A percentile compares a stretch with the other conserved stretches of the same genome.
These are phyloP conservation scores for Paecilomyces dactylethromorphus DNA, from an alignment of 2,329 filamentous ascomycete species.

Conservation along the genomic window DNA sequence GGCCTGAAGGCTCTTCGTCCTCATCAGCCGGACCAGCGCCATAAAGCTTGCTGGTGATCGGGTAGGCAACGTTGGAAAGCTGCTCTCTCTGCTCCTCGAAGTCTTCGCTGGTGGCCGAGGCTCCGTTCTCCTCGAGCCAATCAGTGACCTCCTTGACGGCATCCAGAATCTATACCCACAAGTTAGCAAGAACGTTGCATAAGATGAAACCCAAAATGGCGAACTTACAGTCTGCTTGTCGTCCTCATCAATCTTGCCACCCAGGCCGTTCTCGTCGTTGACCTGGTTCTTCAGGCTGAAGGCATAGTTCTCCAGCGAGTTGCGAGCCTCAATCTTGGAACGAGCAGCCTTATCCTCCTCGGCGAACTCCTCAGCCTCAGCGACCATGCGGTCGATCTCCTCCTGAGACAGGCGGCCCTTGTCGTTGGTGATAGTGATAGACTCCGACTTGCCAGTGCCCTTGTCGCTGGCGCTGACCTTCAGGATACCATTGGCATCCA, in stretches of 20 bases:
- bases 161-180: slow-evolving; percentile 61
- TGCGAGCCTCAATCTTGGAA: slow-evolving; percentile 93
- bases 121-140: slow-evolving; percentile 94
- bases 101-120: slow-evolving; percentile 80
- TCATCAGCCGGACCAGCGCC: slow-evolving; percentile 56
- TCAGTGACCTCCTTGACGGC: slow-evolving; percentile 95
- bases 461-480: slow-evolving; percentile 96
- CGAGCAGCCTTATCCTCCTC: slow-evolving; percentile 98
- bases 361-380: slow-evolving; percentile 96
- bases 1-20: slow-evolving; percentile 62
- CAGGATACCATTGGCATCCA: slow-evolving; percentile 97
- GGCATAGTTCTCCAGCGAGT: slow-evolving; percentile 97
- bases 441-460: slow-evolving; percentile 95
- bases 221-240: slow-evolving; percentile 86
- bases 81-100: slow-evolving; percentile 99
- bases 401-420: slow-evolving; percentile 95
- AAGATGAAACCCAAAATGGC: neutral
- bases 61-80: slow-evolving; percentile 91
- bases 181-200: slow-evolving; percentile 20
- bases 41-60: slow-evolving; percentile 98
- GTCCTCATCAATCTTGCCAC: slow-evolving; percentile 96
- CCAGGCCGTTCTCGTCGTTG: slow-evolving; percentile 92
- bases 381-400: slow-evolving; percentile 98
- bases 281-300: slow-evolving; percentile 99
- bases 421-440: slow-evolving; percentile 98